A percentile compares a stretch with the other conserved stretches of the same genome.
These are phyloP conservation scores for Pelagomonas calceolata DNA, from an alignment of 108 stramenopile genomes.

Conservation along the genomic window DNA sequence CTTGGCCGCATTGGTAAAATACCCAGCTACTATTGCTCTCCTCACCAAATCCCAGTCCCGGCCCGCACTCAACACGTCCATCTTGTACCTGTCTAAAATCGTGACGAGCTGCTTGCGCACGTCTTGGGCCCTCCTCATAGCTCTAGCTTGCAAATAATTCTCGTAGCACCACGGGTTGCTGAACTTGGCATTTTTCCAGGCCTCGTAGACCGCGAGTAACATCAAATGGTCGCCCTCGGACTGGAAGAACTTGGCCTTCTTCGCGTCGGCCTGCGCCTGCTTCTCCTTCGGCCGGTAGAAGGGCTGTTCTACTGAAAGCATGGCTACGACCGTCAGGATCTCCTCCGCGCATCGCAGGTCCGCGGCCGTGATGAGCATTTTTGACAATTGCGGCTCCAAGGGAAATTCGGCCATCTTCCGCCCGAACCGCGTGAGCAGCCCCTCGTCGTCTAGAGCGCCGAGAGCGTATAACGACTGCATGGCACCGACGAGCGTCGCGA, in stretches of 20 bases:
- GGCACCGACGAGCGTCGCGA: conserved; percentile 88
- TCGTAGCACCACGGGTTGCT: conserved; percentile 97
- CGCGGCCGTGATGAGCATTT: conserved; percentile 83
- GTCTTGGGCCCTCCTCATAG: conserved; percentile 94
- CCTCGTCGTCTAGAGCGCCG: conserved; percentile 95
- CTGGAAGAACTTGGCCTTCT: conserved; percentile 97
- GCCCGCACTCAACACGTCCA: conserved; percentile 81
- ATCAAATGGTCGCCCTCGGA: conserved; percentile 98
- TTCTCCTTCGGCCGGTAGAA: conserved; percentile 97
- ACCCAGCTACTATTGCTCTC: conserved; percentile 91
- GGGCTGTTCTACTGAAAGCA: conserved; percentile 91
- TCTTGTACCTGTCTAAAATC: conserved; percentile 95
- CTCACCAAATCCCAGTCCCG: conserved; percentile 93
- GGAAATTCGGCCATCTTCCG: conserved; percentile 99
- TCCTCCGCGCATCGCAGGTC: conserved; percentile 96
- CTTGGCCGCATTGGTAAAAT: conserved; percentile 95
- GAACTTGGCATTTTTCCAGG: conserved; percentile 85
- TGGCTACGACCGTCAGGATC: conserved; percentile 88
- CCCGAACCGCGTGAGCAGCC: conserved; percentile 77
- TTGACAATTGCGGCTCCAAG: conserved; percentile 85
- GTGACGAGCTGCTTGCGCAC: conserved; percentile 96
- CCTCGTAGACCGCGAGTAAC: conserved; percentile 87
- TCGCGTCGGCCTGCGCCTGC: conserved; percentile 96
- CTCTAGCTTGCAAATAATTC: conserved; percentile 89
- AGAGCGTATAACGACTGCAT: conserved; percentile 84